These are phyloP conservation scores for Graphiopsis chlorocephala DNA, from an alignment of 2,329 filamentous ascomycete species.

Conservation along the genomic window DNA sequence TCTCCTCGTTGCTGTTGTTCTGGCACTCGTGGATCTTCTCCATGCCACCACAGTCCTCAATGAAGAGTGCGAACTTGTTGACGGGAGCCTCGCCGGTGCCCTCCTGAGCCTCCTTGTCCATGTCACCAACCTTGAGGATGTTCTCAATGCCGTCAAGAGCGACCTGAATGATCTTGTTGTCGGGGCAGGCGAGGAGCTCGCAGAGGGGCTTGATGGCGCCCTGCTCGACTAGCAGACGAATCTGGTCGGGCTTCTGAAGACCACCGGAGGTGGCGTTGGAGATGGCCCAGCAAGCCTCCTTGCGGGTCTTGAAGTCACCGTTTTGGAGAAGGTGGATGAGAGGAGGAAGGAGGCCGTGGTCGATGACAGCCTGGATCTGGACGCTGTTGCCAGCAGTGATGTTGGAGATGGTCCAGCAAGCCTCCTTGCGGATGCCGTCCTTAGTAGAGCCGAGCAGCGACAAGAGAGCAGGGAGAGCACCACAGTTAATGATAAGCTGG, in stretches of 20 bases:
- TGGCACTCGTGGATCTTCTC: conserved; percentile 99
- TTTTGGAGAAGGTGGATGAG: conserved; percentile 94
- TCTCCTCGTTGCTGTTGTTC: conserved; percentile 99
- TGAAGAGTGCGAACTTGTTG: conserved; percentile 96
- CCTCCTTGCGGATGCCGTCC: conserved; percentile 98
- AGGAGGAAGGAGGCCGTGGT: conserved; percentile 94
- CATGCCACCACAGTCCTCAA: conserved; percentile 98
- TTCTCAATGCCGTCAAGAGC: conserved; percentile 97
- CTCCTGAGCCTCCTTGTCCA: conserved; percentile 88
- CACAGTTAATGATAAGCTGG: conserved; percentile 98
- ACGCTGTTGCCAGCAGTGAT: conserved; percentile 96
- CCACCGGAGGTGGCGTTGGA: conserved; percentile 97
- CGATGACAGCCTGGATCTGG: conserved; percentile 94
- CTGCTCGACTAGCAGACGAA: conserved; percentile 87
- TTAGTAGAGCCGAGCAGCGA: conserved; percentile 94
- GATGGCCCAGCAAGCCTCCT: conserved; percentile 99
- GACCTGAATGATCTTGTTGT: conserved; percentile 99
- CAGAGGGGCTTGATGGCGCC: conserved; percentile 97
- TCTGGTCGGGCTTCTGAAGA: conserved; percentile 98
- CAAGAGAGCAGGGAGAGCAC: conserved; percentile 85
- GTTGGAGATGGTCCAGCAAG: conserved; percentile 99
- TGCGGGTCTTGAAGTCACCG: conserved; percentile 97
- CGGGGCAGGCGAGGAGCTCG: conserved; percentile 89
- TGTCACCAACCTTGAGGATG: conserved; percentile 97
- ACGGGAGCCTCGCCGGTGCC: conserved; percentile 70